These are phyloP conservation scores for Penstemon barbatus DNA, from an alignment of 257 asterid species.

Conservation along the genomic window DNA sequence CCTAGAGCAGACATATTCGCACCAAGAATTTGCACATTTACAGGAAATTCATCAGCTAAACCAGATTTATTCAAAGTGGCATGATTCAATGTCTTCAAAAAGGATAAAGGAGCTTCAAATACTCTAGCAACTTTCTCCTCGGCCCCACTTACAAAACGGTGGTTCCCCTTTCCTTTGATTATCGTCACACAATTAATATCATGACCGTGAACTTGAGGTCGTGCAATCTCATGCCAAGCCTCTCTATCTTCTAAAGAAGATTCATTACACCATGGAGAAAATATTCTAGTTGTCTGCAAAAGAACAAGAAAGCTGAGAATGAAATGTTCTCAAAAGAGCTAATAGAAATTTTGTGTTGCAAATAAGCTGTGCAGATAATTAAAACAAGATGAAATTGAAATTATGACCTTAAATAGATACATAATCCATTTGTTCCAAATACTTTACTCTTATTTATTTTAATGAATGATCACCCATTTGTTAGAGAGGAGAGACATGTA, in stretches of 20 bases:
- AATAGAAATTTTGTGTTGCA: not conserved
- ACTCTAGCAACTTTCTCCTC: constrained; percentile 97
- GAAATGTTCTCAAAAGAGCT: constrained; percentile 9
- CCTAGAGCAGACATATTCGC: constrained; percentile 99
- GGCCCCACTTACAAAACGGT: constrained; percentile 86
- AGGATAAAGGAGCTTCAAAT: constrained; percentile 93
- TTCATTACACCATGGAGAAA: constrained; percentile 65
- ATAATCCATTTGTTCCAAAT: too few species aligned
- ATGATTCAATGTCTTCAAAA: constrained; percentile 76
- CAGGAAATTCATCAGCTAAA: constrained; percentile 57
- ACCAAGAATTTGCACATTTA: constrained; percentile 75
- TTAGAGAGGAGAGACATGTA: too few species aligned
- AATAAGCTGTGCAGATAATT: too few species aligned
- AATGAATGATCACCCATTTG: too few species aligned
- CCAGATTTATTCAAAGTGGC: constrained; percentile 41
- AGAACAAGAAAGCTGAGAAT: constrained; percentile 16
- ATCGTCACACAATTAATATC: constrained; percentile 86
- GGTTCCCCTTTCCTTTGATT: constrained; percentile 82
- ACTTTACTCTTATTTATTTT: too few species aligned
- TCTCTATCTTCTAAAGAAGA: constrained; percentile 45
- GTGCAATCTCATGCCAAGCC: constrained; percentile 95
- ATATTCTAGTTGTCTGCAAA: constrained; percentile 84
- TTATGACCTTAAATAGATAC: too few species aligned
- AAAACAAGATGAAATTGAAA: not conserved
- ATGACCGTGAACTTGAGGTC: constrained; percentile 98